These are phyloP conservation scores for Pseudogymnoascus sp. DNA, from an alignment of 2,329 filamentous ascomycete genomes.

Conservation along the genomic window DNA sequence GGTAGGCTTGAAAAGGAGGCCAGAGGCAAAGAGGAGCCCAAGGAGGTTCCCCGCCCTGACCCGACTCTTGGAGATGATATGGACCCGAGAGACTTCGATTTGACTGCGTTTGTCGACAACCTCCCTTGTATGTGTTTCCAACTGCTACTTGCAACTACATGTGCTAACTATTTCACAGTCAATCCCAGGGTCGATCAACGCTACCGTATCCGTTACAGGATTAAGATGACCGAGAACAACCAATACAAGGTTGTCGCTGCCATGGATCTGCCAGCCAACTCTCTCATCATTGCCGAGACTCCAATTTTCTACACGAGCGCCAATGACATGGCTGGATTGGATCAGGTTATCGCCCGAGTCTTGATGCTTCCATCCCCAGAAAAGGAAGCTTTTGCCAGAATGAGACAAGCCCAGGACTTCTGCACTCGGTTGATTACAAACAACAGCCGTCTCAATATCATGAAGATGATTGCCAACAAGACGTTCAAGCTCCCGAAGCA, in stretches of 20 bases:
- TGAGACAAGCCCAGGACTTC: neutral
- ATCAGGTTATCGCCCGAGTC: neutral
- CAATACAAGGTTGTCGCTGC: slow-evolving; percentile 4
- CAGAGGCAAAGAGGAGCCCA: neutral
- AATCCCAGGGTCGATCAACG: neutral
- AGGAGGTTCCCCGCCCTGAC: neutral
- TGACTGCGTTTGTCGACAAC: neutral
- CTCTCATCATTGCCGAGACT: neutral
- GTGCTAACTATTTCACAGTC: neutral
- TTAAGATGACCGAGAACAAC: slow-evolving; percentile 1
- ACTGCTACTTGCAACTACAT: neutral
- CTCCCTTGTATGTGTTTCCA: neutral
- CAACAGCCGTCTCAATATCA: neutral
- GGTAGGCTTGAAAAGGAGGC: neutral
- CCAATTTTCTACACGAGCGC: neutral
- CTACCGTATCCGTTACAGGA: neutral
- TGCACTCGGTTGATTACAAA: neutral
- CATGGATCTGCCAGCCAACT: neutral
- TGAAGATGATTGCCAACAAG: neutral
- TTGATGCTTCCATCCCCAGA: neutral
- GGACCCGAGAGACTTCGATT: neutral
- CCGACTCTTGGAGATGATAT: neutral
- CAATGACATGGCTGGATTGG: neutral
- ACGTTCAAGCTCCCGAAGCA: neutral
- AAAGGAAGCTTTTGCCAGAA: neutral